These are phyloP conservation scores for Colletotrichum sp. DNA, from an alignment of 2,329 filamentous ascomycete species.

Conservation along the genomic window DNA sequence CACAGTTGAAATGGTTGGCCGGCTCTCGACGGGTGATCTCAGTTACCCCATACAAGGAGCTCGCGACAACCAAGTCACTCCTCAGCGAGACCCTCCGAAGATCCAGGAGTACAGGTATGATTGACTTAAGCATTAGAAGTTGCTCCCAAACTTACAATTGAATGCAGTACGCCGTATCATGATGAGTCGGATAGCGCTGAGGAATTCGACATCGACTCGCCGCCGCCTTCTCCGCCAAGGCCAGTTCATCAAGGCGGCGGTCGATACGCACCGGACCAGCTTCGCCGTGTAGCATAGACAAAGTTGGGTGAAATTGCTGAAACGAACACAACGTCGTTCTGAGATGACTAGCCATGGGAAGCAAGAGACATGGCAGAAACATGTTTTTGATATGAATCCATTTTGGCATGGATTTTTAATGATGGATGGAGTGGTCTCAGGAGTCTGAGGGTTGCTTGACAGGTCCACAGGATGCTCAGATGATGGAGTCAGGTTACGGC, in stretches of 20 bases:
- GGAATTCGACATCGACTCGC: not conserved
- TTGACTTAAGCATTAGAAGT: not conserved
- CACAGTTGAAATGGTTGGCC: not conserved
- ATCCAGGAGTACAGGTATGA: not conserved
- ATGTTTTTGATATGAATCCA: not conserved
- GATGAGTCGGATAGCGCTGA: not conserved
- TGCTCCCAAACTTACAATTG: not conserved
- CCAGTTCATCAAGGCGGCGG: slow-evolving; percentile 19
- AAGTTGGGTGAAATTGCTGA: not conserved
- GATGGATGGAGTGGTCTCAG: not conserved
- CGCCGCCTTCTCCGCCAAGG: slow-evolving; percentile 12
- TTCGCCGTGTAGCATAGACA: not conserved
- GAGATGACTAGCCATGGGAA: not conserved
- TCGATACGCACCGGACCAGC: slow-evolving; percentile 3
- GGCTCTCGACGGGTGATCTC: not conserved
- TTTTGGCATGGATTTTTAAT: not conserved
- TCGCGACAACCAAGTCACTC: not conserved
- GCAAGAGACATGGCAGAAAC: not conserved
- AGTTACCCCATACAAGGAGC: not conserved
- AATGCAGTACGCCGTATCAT: not conserved
- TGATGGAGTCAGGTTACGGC: not conserved
- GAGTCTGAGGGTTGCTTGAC: not conserved
- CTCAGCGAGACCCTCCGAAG: not conserved
- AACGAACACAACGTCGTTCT: not conserved
- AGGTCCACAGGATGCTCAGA: not conserved